Evolutionary conservation across 495 filamentous ascomycete genomes (phyloP).

Genomic region (Pyrenopolyporus hunteri): DNA sequence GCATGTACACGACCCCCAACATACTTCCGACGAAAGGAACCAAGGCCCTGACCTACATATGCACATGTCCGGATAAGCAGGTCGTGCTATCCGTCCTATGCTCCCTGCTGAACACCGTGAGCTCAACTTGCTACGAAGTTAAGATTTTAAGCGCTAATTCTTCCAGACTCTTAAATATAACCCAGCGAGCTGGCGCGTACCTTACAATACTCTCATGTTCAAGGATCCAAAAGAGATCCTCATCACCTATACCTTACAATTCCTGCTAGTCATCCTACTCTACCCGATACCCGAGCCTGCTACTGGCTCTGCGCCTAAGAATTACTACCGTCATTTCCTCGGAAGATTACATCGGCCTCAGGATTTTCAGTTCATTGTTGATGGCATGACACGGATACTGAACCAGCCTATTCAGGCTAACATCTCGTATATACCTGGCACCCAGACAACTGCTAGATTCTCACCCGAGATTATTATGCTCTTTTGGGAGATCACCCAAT

Average conservation of each 20-base stretch:
- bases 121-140: constrained; percentile 34
- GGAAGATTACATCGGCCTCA: constrained; percentile 90
- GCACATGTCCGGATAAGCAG: constrained; percentile 86
- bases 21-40: constrained; percentile 84
- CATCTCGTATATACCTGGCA: constrained; percentile 86
- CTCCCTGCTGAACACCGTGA: constrained; percentile 94
- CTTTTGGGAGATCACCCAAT: constrained; percentile 97
- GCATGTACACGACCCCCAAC: constrained; percentile 89
- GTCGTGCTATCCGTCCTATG: constrained; percentile 86
- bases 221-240: constrained; percentile 92
- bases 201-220: constrained; percentile 92
- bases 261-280: constrained; percentile 84
- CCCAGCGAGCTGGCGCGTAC: constrained; percentile 90
- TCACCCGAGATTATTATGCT: constrained; percentile 96
- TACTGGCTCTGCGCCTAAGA: constrained; percentile 68
- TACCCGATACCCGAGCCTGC: constrained; percentile 89
- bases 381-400: constrained; percentile 92
- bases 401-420: constrained; percentile 92
- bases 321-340: constrained; percentile 90
- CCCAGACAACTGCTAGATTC: constrained; percentile 80
- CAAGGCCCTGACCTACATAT: constrained; percentile 86
- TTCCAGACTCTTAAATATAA: constrained; percentile 92
- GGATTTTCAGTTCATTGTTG: constrained; percentile 96
- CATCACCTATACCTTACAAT: constrained; percentile 88
- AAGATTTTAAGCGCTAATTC: constrained; percentile 29